Conservation (phyloP, 179 eudicot species). For the Camellia oleifera region DNA sequence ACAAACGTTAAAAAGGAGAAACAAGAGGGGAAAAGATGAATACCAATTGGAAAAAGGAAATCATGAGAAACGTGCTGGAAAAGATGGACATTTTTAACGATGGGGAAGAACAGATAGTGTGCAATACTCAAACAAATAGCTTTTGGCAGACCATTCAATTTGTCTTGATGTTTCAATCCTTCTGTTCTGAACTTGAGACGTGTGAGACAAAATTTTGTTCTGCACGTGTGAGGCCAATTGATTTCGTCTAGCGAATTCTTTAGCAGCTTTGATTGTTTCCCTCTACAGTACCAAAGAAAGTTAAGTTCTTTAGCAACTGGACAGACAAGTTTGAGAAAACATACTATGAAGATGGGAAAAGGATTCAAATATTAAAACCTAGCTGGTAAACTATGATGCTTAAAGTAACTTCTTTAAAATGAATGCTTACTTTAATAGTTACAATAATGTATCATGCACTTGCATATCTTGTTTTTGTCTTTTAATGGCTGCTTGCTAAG, state of each 20-base stretch:
- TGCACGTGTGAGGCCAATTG: slow-evolving; percentile 64
- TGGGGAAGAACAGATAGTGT: slow-evolving; percentile 56
- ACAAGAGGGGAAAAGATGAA: neutral
- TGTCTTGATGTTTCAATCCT: slow-evolving; percentile 78
- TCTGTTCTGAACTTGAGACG: slow-evolving; percentile 89
- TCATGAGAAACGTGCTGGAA: slow-evolving; percentile 76
- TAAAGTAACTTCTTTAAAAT: neutral
- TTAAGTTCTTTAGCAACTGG: neutral
- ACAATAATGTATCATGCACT: neutral
- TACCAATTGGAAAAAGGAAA: slow-evolving; percentile 81
- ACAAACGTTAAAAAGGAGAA: no score
- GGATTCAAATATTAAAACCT: neutral
- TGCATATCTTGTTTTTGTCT: no score
- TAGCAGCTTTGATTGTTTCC: slow-evolving; percentile 68
- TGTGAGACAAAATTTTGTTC: slow-evolving; percentile 76
- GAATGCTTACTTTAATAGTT: neutral
- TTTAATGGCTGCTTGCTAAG: no score
- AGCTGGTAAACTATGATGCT: neutral
- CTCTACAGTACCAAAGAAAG: slow-evolving; percentile 50
- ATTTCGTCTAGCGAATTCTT: slow-evolving; percentile 70
- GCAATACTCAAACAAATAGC: slow-evolving; percentile 78
- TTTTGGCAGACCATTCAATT: slow-evolving; percentile 67
- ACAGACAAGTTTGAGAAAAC: neutral
- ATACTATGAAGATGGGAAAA: neutral
- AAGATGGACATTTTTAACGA: slow-evolving; percentile 60